Conservation (phyloP, 2,329 filamentous ascomycete species). For the Colletotrichum abscissum region DNA sequence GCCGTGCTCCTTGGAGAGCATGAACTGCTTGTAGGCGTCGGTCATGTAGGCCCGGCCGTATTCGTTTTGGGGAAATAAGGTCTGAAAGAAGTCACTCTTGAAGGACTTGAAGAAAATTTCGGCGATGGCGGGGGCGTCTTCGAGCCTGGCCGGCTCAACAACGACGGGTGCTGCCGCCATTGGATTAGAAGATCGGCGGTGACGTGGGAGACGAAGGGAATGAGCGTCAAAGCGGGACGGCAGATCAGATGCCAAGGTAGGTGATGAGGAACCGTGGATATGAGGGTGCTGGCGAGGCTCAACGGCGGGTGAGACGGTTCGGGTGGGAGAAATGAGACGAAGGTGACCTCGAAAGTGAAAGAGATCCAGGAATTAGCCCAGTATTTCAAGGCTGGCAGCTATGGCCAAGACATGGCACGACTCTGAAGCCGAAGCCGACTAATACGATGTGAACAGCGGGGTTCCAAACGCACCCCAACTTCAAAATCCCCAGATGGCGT, state of each 20-base stretch:
- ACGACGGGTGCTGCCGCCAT: neutral
- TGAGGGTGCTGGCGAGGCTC: neutral
- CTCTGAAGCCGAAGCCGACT: neutral
- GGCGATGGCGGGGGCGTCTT: constrained; percentile 27
- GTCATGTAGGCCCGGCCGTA: constrained; percentile 27
- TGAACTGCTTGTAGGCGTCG: constrained; percentile 20
- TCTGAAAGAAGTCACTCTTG: constrained; percentile 29
- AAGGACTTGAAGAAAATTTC: constrained; percentile 34
- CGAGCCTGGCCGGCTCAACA: constrained; percentile 18
- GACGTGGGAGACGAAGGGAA: neutral
- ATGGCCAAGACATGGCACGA: neutral
- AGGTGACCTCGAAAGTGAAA: neutral
- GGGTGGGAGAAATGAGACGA: constrained; percentile 13
- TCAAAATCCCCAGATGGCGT: neutral
- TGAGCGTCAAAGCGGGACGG: neutral
- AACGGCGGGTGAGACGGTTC: neutral
- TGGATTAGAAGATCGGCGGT: neutral
- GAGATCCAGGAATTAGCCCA: neutral
- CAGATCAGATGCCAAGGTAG: neutral
- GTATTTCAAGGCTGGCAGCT: neutral
- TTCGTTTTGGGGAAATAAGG: constrained; percentile 27
- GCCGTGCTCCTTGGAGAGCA: constrained; percentile 15
- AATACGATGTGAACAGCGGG: neutral
- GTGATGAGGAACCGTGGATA: neutral
- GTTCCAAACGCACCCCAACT: neutral